phyloP scores from a whole-genome alignment of 257 asterid species.

The Solanum okadae region DNA sequence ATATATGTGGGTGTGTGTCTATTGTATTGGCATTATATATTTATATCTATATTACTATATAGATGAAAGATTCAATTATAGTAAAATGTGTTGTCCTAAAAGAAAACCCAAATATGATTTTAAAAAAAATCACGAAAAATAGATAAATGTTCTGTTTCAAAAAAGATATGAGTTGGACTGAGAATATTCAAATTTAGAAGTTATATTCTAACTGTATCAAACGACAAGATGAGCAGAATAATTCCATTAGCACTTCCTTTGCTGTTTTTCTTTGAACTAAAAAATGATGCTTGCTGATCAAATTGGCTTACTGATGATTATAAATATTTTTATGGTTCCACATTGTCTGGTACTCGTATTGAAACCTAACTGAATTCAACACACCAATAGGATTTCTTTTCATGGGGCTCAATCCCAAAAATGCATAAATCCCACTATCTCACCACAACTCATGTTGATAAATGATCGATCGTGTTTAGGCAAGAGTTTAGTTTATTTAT shows the following conservation, averaged over 20 bases:
- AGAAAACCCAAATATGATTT: neutral
- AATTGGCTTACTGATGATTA: neutral
- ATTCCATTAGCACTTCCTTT: neutral
- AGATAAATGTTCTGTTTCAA: neutral
- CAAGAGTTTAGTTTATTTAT: no score
- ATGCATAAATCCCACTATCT: neutral
- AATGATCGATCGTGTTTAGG: no score
- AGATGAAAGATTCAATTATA: neutral
- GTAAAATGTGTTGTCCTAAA: neutral
- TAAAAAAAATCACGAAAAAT: no score
- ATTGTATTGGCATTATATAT: neutral
- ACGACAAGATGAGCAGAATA: neutral
- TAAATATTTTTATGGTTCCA: no score
- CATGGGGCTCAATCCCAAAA: neutral
- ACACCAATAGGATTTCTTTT: accelerated
- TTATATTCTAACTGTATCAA: neutral
- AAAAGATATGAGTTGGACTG: neutral
- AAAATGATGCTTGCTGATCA: neutral
- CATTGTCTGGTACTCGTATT: neutral
- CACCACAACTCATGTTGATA: neutral
- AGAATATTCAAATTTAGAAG: neutral
- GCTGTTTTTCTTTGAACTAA: neutral
- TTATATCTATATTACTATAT: no score
- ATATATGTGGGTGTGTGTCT: neutral
- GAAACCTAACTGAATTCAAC: accelerated